These are phyloP conservation scores for Barnettozyma sp. DNA, from an alignment of 805 yeast genomes.

Conservation along the genomic window DNA sequence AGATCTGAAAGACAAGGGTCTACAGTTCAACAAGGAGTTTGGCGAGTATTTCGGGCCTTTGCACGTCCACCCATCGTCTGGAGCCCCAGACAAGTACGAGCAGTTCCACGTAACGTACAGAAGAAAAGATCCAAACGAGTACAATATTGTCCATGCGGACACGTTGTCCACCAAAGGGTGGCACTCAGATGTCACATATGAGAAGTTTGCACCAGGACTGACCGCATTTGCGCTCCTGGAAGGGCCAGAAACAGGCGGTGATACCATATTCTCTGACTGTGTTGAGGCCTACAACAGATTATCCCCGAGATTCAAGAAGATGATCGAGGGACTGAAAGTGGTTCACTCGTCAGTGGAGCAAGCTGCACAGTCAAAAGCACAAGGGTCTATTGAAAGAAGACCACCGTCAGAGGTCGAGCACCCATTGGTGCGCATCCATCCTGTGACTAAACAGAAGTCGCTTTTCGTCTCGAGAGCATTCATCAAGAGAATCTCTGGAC, in stretches of 20 bases:
- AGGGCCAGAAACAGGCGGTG: constrained; percentile 63
- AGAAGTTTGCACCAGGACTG: constrained; percentile 63
- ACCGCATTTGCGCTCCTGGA: constrained; percentile 63
- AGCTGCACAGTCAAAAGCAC: constrained; percentile 45
- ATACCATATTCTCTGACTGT: constrained; percentile 69
- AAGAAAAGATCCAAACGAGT: constrained; percentile 31
- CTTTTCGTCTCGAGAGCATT: constrained; percentile 54
- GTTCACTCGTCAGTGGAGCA: constrained; percentile 67
- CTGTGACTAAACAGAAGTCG: constrained; percentile 58
- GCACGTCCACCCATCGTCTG: constrained; percentile 70
- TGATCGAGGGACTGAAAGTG: constrained; percentile 56
- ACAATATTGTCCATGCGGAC: constrained; percentile 24
- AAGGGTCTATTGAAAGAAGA: constrained; percentile 63
- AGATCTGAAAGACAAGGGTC: constrained; percentile 51
- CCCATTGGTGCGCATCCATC: constrained; percentile 68
- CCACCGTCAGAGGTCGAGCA: constrained; percentile 51
- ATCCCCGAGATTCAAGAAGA: constrained; percentile 55
- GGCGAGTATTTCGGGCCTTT: constrained; percentile 63
- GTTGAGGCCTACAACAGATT: constrained; percentile 65
- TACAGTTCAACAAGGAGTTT: constrained; percentile 40
- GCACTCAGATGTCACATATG: constrained; percentile 75
- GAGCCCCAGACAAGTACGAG: constrained; percentile 54
- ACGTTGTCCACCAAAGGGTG: constrained; percentile 31
- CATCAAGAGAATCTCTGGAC: constrained; percentile 60
- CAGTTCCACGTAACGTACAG: constrained; percentile 60